Conservation (phyloP, 257 asterid species). For the Galeopsis tetrahit region DNA sequence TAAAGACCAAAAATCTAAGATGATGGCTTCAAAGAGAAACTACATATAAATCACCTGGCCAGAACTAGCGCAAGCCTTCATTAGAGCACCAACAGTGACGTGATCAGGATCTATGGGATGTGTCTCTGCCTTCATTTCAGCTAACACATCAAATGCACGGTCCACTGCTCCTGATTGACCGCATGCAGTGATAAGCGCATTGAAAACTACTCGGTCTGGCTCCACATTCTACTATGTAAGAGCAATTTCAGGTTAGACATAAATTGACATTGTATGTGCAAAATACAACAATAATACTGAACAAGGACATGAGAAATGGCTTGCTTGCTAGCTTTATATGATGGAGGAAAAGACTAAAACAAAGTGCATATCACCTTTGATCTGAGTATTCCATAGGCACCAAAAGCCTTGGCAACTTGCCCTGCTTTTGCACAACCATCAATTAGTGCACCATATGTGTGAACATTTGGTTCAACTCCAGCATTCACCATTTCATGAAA, state of each 20-base stretch:
- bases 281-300: slow-evolving; percentile 25
- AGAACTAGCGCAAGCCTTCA: slow-evolving; percentile 88
- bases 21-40: slow-evolving; percentile 28
- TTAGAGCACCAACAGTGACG: slow-evolving; percentile 89
- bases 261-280: slow-evolving; percentile 20
- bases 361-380: slow-evolving; percentile 71
- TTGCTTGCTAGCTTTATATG: slow-evolving; percentile 27
- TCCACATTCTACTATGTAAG: slow-evolving; percentile 80
- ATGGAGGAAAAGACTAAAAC: slow-evolving; percentile 28
- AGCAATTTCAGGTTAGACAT: slow-evolving; percentile 50
- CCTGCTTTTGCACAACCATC: slow-evolving; percentile 99
- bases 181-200: slow-evolving; percentile 98
- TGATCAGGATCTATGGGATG: slow-evolving; percentile 96
- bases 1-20: slow-evolving; percentile 27
- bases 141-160: slow-evolving; percentile 95
- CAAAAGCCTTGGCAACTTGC: slow-evolving; percentile 98
- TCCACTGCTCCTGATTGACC: slow-evolving; percentile 97
- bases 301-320: slow-evolving; percentile 13
- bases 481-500: slow-evolving; percentile 97
- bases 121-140: slow-evolving; percentile 82
- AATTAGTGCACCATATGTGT: slow-evolving; percentile 93
- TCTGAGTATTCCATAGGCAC: slow-evolving; percentile 95
- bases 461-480: slow-evolving; percentile 94
- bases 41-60: slow-evolving; percentile 67
- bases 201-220: slow-evolving; percentile 98